phyloP scores from a whole-genome alignment of 2,329 filamentous ascomycete genomes.

The Talaromyces sp. region DNA sequence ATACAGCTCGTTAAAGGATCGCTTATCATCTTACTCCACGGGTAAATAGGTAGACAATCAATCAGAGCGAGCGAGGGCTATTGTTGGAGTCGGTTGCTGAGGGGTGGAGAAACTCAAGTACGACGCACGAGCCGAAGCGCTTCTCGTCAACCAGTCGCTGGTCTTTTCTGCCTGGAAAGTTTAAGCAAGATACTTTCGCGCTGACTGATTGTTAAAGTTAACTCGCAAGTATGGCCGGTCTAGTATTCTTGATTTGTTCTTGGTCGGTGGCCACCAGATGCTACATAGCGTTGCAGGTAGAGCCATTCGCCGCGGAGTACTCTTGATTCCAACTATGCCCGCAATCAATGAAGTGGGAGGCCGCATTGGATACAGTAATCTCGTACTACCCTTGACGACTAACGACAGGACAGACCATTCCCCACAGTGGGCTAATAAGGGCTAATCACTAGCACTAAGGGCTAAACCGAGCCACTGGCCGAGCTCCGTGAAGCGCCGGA shows the following conservation, averaged over 20 bases:
- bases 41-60: not conserved
- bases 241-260: not conserved
- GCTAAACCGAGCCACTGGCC: slow-evolving; percentile 7
- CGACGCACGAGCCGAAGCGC: slow-evolving; percentile 11
- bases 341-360: not conserved
- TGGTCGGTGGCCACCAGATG: not conserved
- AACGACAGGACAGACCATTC: not conserved
- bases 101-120: slow-evolving; percentile 6
- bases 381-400: not conserved
- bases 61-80: not conserved
- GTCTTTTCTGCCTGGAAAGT: not conserved
- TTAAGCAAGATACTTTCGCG: not conserved
- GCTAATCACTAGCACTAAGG: slow-evolving; percentile 4
- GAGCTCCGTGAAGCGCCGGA: slow-evolving; percentile 9
- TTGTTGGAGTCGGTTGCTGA: not conserved
- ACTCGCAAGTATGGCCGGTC: not conserved
- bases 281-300: not conserved
- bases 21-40: not conserved
- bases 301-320: not conserved
- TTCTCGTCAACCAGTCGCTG: slow-evolving; percentile 3
- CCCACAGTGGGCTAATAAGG: slow-evolving; percentile 8
- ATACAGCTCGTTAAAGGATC: not conserved
- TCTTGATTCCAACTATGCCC: not conserved
- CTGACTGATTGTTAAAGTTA: not conserved
- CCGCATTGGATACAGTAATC: not conserved